Conservation (phyloP, 805 yeast genomes). For the Saccharomycopsis sp. region DNA sequence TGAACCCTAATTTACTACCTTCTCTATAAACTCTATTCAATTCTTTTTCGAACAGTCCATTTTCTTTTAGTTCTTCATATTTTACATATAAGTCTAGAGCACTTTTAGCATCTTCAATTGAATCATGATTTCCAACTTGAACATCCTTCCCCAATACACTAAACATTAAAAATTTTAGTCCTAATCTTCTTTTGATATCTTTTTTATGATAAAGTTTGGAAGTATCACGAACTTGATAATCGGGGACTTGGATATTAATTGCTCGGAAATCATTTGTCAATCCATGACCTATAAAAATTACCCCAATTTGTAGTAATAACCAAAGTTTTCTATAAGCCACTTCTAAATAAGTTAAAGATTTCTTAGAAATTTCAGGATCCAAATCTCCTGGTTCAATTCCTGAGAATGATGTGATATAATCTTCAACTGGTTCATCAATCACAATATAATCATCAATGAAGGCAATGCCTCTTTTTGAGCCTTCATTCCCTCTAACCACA, state of each 20-base stretch:
- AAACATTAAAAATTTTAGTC: slow-evolving; percentile 81
- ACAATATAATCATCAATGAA: slow-evolving; percentile 90
- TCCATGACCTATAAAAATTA: slow-evolving; percentile 93
- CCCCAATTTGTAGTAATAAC: slow-evolving; percentile 81
- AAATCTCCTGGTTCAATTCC: slow-evolving; percentile 94
- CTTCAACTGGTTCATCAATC: slow-evolving; percentile 60
- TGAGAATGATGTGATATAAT: slow-evolving; percentile 80
- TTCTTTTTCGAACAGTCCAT: slow-evolving; percentile 49
- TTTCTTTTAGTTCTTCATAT: slow-evolving; percentile 49
- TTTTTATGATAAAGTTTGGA: slow-evolving; percentile 67
- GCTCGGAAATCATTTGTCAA: slow-evolving; percentile 84
- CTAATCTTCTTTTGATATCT: slow-evolving; percentile 64
- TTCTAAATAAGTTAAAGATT: slow-evolving; percentile 66
- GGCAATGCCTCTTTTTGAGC: slow-evolving; percentile 57
- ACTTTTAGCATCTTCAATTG: slow-evolving; percentile 89
- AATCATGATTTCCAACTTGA: slow-evolving; percentile 91
- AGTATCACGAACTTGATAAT: slow-evolving; percentile 80
- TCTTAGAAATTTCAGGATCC: slow-evolving; percentile 53
- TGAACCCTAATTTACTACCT: slow-evolving; percentile 48
- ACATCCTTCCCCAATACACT: slow-evolving; percentile 63
- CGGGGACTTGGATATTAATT: slow-evolving; percentile 84
- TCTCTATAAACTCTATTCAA: slow-evolving; percentile 62
- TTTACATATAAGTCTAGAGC: slow-evolving; percentile 71
- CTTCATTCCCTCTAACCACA: slow-evolving; percentile 64
- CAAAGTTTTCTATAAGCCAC: slow-evolving; percentile 83